Evolutionary conservation across 2,329 filamentous ascomycete species (phyloP).

Genomic region (Neonectria faginata): DNA sequence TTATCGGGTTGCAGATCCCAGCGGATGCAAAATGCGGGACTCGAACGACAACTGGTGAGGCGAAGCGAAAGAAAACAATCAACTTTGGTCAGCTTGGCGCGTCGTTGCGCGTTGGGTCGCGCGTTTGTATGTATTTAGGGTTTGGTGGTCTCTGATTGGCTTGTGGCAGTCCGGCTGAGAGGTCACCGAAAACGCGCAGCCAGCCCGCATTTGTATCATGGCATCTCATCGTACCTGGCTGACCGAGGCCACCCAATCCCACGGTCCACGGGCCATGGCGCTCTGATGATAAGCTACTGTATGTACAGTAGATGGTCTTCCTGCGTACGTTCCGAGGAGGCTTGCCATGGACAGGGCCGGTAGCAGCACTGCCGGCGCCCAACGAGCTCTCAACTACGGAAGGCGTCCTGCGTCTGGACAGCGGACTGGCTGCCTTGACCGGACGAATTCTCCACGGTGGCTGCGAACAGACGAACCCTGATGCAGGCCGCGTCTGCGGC

Average conservation of each 20-base stretch:
- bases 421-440: constrained; percentile 30
- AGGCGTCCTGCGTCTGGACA: constrained; percentile 7
- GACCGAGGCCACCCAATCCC: constrained; percentile 30
- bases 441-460: constrained; percentile 31
- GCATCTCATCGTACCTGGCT: constrained; percentile 32
- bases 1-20: constrained; percentile 26
- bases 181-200: constrained; percentile 38
- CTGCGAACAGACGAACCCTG: constrained; percentile 36
- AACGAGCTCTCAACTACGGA: constrained; percentile 16
- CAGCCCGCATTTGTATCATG: constrained; percentile 40
- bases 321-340: constrained; percentile 18
- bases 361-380: constrained; percentile 11
- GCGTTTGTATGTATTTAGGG: constrained; percentile 27
- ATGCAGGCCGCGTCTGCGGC: constrained; percentile 15
- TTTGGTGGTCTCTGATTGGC: constrained; percentile 37
- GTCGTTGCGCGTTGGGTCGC: constrained; percentile 38
- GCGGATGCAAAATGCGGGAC: constrained; percentile 23
- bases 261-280: constrained; percentile 33
- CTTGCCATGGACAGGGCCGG: constrained; percentile 20
- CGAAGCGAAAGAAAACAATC: constrained; percentile 34
- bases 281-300: constrained; percentile 29
- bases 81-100: constrained; percentile 26
- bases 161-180: constrained; percentile 26
- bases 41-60: constrained; percentile 5
- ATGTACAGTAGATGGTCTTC: not conserved